These are phyloP conservation scores for Candida montana DNA, from an alignment of 805 yeast genomes.

Conservation along the genomic window DNA sequence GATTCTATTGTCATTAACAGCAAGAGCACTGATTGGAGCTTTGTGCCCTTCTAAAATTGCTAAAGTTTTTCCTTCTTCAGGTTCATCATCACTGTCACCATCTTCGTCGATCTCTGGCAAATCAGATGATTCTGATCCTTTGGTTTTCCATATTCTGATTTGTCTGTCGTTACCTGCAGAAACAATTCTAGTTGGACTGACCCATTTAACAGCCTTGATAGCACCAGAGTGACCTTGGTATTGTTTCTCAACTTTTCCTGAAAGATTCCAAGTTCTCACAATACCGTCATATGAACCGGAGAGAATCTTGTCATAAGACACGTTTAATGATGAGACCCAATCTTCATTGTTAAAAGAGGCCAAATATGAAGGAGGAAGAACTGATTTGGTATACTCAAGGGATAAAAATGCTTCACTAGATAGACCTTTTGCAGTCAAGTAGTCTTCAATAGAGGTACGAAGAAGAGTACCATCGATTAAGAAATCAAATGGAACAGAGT, in stretches of 20 bases:
- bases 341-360: constrained; percentile 90
- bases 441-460: constrained; percentile 74
- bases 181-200: constrained; percentile 67
- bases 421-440: constrained; percentile 68
- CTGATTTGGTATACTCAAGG: constrained; percentile 87
- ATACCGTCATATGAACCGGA: constrained; percentile 95
- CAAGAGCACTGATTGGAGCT: constrained; percentile 77
- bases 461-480: constrained; percentile 79
- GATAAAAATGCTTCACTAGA: constrained; percentile 76
- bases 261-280: constrained; percentile 79
- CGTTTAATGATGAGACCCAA: constrained; percentile 77
- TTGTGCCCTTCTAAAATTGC: constrained; percentile 89
- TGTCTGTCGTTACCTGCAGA: constrained; percentile 88
- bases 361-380: constrained; percentile 88
- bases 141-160: constrained; percentile 81
- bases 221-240: constrained; percentile 87
- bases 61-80: constrained; percentile 66
- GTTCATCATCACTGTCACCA: constrained; percentile 39
- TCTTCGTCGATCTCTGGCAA: constrained; percentile 24
- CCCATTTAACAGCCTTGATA: constrained; percentile 76
- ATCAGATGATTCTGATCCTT: constrained; percentile 28
- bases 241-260: constrained; percentile 77
- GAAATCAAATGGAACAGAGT: constrained; percentile 87
- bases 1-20: constrained; percentile 49
- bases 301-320: constrained; percentile 47